Conservation (phyloP, 768 basidiomycete species). For the Kwoniella dendrophila region DNA sequence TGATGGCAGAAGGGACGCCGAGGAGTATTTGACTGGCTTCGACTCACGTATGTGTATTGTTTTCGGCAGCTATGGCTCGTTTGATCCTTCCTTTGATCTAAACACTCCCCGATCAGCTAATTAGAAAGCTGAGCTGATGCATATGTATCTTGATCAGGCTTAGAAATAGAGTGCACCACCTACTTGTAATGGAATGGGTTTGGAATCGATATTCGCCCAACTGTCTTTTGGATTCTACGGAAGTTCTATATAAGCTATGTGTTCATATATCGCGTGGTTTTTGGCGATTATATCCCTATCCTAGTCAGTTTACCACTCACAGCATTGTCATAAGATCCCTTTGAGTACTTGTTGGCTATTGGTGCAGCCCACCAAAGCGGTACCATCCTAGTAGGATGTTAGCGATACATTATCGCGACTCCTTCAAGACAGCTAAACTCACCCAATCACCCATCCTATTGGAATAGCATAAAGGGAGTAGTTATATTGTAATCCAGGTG, state of each 20-base stretch:
- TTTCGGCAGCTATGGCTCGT: conserved; percentile 34
- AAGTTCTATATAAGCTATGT: neutral
- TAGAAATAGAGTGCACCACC: neutral
- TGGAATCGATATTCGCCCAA: conserved; percentile 27
- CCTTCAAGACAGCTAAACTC: conserved; percentile 1
- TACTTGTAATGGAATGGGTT: conserved; percentile 19
- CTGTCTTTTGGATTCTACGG: conserved; percentile 29
- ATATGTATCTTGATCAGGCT: too few relatives aligned
- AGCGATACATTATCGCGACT: neutral
- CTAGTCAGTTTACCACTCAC: conserved; percentile 15
- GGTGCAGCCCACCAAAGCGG: conserved; percentile 37
- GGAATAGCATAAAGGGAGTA: conserved; percentile 43
- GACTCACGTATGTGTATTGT: conserved; percentile 34
- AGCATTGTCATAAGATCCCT: conserved; percentile 22
- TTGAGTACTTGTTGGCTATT: conserved; percentile 4
- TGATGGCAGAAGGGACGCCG: neutral
- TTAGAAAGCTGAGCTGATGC: neutral
- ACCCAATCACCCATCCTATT: conserved; percentile 40
- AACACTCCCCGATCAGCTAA: neutral
- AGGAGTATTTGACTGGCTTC: neutral
- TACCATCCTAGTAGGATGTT: conserved; percentile 22
- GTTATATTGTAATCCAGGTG: conserved; percentile 33
- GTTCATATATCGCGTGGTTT: too few relatives aligned
- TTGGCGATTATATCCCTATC: neutral
- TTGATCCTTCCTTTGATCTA: conserved; percentile 28